These are phyloP conservation scores for Flueggea neowawraea DNA, from an alignment of 441 rosid species.

Conservation along the genomic window DNA sequence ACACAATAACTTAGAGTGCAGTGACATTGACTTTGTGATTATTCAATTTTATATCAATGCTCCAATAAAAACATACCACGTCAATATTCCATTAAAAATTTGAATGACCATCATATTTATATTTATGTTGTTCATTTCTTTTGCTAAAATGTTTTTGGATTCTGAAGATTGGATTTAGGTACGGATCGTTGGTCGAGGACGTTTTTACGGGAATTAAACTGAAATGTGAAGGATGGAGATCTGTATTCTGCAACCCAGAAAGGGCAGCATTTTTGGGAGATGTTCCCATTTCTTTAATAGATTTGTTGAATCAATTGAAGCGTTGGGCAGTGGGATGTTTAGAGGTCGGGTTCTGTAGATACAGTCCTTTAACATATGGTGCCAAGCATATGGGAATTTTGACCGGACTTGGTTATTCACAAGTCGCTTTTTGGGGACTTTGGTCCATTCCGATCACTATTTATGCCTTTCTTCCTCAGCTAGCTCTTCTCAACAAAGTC, in stretches of 20 bases:
- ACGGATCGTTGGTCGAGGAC: no score
- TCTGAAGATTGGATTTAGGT: no score
- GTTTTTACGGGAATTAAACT: no score
- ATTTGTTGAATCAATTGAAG: conserved; percentile 34
- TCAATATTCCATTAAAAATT: no score
- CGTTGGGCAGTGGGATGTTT: conserved; percentile 59
- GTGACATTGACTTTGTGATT: no score
- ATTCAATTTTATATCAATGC: no score
- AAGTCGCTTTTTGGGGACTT: conserved; percentile 32
- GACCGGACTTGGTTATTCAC: conserved; percentile 35
- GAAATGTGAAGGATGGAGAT: no score
- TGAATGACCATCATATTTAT: no score
- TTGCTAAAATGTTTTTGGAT: no score
- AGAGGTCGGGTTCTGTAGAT: conserved; percentile 35
- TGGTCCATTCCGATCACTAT: conserved; percentile 37
- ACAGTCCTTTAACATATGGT: conserved; percentile 33
- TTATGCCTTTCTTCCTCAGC: conserved; percentile 59
- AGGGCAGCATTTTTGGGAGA: conserved; percentile 49
- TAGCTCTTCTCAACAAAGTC: conserved; percentile 45
- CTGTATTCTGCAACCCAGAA: neutral
- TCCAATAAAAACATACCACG: no score
- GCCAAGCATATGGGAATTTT: conserved; percentile 30
- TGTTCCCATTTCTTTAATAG: conserved; percentile 33
- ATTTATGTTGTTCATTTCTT: no score
- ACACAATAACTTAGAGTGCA: no score